Evolutionary conservation across 495 filamentous ascomycete genomes (phyloP).

Genomic region (Pyronema omphalodes): DNA sequence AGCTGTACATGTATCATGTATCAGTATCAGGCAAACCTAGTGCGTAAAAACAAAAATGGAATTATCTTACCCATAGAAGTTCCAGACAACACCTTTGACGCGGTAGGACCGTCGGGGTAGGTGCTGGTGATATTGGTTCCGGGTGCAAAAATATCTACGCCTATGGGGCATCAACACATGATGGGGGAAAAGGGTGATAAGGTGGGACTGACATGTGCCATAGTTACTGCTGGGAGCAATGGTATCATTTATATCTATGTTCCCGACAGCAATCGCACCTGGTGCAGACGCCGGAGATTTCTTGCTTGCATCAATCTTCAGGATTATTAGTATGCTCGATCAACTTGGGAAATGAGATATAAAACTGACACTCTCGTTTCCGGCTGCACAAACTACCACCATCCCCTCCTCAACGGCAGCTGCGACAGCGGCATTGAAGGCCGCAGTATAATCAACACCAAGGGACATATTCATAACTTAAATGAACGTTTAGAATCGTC

Average conservation of each 20-base stretch:
- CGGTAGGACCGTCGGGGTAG: slow-evolving; percentile 19
- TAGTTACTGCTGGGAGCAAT: background rate
- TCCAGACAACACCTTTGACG: slow-evolving; percentile 26
- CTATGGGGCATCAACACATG: background rate
- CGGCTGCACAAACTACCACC: slow-evolving; percentile 43
- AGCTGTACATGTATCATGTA: slow-evolving; percentile 22
- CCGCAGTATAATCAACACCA: slow-evolving; percentile 31
- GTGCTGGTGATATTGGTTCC: slow-evolving; percentile 25
- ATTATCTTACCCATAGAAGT: slow-evolving; percentile 26
- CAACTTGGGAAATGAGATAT: background rate
- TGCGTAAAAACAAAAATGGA: background rate
- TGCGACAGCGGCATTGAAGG: slow-evolving; percentile 42
- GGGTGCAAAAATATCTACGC: slow-evolving; percentile 30
- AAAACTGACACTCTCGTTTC: slow-evolving; percentile 34
- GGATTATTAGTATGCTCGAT: background rate
- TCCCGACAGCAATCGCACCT: slow-evolving; percentile 29
- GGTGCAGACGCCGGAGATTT: slow-evolving; percentile 39
- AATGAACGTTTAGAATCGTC: background rate
- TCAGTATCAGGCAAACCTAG: background rate
- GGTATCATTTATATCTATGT: slow-evolving; percentile 19
- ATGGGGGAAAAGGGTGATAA: background rate
- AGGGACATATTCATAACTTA: slow-evolving; percentile 37
- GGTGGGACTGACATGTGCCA: background rate
- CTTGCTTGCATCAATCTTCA: slow-evolving; percentile 29
- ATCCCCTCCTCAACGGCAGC: slow-evolving; percentile 35